phyloP scores from a whole-genome alignment of 169 alveolate genomes.

The Plasmodium berghei region DNA sequence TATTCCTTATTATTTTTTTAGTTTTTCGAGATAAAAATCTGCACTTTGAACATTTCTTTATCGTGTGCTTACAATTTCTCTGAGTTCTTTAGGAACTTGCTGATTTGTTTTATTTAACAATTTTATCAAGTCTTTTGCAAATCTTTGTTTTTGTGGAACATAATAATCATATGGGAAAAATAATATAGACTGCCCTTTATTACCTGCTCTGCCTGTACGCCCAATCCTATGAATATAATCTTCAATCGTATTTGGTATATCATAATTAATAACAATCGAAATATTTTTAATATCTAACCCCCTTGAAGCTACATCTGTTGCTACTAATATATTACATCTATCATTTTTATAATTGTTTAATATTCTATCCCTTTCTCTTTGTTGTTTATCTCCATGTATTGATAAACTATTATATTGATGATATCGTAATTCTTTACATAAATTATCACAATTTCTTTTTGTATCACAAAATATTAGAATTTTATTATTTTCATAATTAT shows the following conservation, averaged over 20 bases:
- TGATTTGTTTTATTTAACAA: slow-evolving; percentile 78
- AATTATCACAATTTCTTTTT: slow-evolving; percentile 88
- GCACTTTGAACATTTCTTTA: neutral
- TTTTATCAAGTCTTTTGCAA: slow-evolving; percentile 80
- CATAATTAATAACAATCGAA: slow-evolving; percentile 93
- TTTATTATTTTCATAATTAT: slow-evolving; percentile 83
- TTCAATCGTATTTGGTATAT: slow-evolving; percentile 91
- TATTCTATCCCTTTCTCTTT: slow-evolving; percentile 87
- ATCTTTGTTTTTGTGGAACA: slow-evolving; percentile 79
- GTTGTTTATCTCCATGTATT: slow-evolving; percentile 94
- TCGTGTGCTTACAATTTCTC: slow-evolving; percentile 38
- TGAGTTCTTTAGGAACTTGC: slow-evolving; percentile 79
- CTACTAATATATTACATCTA: slow-evolving; percentile 91
- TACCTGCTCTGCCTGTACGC: slow-evolving; percentile 95
- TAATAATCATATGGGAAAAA: slow-evolving; percentile 81
- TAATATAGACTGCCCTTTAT: slow-evolving; percentile 87
- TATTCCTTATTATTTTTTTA: too few species aligned
- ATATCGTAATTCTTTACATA: slow-evolving; percentile 88
- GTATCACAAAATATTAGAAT: slow-evolving; percentile 87
- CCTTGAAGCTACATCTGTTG: slow-evolving; percentile 97
- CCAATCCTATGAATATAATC: slow-evolving; percentile 96
- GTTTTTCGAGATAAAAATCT: too few species aligned
- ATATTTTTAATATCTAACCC: slow-evolving; percentile 96
- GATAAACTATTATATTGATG: slow-evolving; percentile 90
- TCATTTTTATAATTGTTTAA: slow-evolving; percentile 91